Conservation (phyloP, 352 stramenopile genomes). For the Pythium pyrilobum region DNA sequence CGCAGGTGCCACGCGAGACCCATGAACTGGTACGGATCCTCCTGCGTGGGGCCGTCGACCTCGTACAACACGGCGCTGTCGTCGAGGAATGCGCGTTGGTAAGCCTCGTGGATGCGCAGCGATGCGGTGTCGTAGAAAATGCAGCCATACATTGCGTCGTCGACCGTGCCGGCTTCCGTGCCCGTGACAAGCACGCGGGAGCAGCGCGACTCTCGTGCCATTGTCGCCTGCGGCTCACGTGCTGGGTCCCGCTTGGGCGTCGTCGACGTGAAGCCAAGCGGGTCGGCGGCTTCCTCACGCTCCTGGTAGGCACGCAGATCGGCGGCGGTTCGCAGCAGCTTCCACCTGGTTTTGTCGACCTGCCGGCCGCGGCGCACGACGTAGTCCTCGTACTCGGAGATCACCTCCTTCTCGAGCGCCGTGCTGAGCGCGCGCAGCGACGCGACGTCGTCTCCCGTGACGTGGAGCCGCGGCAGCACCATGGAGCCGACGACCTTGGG, state of each 20-base stretch:
- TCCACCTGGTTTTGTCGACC: conserved; percentile 38
- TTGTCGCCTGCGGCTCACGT: neutral
- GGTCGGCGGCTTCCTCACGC: neutral
- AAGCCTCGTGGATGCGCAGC: conserved; percentile 28
- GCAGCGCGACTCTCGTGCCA: neutral
- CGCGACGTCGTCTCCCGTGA: conserved; percentile 26
- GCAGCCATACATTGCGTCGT: conserved; percentile 48
- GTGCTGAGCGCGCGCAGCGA: conserved; percentile 24
- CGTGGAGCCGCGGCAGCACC: conserved; percentile 24
- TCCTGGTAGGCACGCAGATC: conserved; percentile 32
- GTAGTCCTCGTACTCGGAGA: conserved; percentile 38
- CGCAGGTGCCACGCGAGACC: conserved; percentile 24
- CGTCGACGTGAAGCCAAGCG: conserved; percentile 7
- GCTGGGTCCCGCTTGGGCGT: neutral
- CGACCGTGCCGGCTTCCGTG: conserved; percentile 32
- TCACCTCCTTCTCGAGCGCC: conserved; percentile 23
- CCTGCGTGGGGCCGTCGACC: conserved; percentile 18
- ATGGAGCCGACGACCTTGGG: conserved; percentile 16
- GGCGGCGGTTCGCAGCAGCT: conserved; percentile 27
- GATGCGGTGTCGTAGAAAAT: conserved; percentile 35
- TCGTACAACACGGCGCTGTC: conserved; percentile 24
- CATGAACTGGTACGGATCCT: conserved; percentile 33
- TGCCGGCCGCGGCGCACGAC: conserved; percentile 15
- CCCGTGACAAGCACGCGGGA: conserved; percentile 22
- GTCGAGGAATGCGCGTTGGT: conserved; percentile 28